A percentile compares a stretch with the other conserved stretches of the same genome.
These are phyloP conservation scores for Paraphaeosphaeria sporulosa DNA, from an alignment of 2,329 filamentous ascomycete species.

Conservation along the genomic window DNA sequence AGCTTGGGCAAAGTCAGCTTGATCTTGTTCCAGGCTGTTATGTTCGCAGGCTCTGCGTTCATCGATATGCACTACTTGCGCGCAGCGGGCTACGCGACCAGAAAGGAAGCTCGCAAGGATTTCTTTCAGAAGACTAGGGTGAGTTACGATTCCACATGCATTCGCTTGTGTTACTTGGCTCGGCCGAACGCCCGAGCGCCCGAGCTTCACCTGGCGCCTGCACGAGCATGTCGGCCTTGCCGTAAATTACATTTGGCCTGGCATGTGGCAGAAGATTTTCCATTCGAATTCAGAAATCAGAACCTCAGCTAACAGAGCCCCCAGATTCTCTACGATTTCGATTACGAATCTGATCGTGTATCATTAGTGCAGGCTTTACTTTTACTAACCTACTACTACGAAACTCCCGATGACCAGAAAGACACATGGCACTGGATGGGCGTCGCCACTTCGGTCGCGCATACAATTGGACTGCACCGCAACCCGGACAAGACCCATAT, in stretches of 20 bases:
- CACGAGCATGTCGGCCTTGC: not conserved
- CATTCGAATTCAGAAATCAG: not conserved
- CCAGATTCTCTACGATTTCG: slow-evolving; percentile 89
- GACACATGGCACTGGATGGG: slow-evolving; percentile 99
- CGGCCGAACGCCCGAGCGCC: slow-evolving; percentile 13
- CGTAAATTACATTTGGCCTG: not conserved
- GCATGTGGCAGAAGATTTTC: slow-evolving; percentile 5
- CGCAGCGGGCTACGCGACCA: slow-evolving; percentile 76
- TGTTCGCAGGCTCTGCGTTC: slow-evolving; percentile 92
- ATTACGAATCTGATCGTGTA: slow-evolving; percentile 90
- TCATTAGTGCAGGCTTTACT: slow-evolving; percentile 87
- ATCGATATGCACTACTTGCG: slow-evolving; percentile 80
- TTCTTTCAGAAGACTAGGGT: slow-evolving; percentile 91
- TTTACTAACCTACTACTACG: slow-evolving; percentile 97
- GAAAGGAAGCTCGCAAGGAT: slow-evolving; percentile 83
- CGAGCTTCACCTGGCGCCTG: not conserved
- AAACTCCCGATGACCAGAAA: slow-evolving; percentile 95
- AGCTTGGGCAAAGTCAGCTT: slow-evolving; percentile 77
- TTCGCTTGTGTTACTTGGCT: slow-evolving; percentile 11
- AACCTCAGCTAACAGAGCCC: slow-evolving; percentile 20
- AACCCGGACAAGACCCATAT: slow-evolving; percentile 82
- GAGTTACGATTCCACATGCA: slow-evolving; percentile 47
- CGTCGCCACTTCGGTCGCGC: slow-evolving; percentile 88
- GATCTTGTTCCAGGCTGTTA: slow-evolving; percentile 89
- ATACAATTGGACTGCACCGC: slow-evolving; percentile 91